Percentiles rank a stretch among this genome's conserved stretches.
Evolutionary conservation across 768 basidiomycete genomes (phyloP).

Genomic region (Lactarius sp.): DNA sequence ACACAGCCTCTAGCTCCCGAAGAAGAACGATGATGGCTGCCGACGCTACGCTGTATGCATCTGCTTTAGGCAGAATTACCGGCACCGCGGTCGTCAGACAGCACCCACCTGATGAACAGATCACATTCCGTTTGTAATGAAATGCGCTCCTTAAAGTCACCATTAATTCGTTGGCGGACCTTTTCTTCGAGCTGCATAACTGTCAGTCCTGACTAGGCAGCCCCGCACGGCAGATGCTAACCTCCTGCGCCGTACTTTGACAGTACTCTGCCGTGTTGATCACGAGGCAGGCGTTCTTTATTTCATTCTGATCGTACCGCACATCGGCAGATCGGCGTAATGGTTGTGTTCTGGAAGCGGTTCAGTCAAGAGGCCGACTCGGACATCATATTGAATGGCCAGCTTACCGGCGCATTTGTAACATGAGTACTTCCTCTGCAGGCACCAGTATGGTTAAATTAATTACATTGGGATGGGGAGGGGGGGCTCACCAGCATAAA

Average conservation of each 20-base stretch:
- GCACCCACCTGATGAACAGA: conserved; percentile 73
- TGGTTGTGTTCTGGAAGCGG: conserved; percentile 36
- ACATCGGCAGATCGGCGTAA: conserved; percentile 72
- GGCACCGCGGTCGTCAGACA: neutral
- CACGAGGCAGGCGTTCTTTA: conserved; percentile 80
- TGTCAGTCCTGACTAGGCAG: neutral
- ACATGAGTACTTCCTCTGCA: conserved; percentile 80
- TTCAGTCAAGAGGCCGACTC: neutral
- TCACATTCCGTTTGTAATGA: conserved; percentile 84
- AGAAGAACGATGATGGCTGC: conserved; percentile 74
- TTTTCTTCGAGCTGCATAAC: conserved; percentile 79
- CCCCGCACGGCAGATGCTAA: conserved; percentile 27
- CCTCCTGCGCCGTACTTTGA: conserved; percentile 85
- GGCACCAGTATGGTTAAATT: conserved; percentile 22
- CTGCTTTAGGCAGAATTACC: neutral
- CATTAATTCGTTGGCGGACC: conserved; percentile 74
- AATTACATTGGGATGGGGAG: neutral
- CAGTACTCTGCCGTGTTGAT: conserved; percentile 99
- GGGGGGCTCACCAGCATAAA: conserved; percentile 75
- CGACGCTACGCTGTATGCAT: conserved; percentile 64
- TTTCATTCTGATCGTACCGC: conserved; percentile 66
- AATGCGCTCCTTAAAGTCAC: conserved; percentile 71
- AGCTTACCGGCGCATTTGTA: conserved; percentile 65
- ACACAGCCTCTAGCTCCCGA: conserved; percentile 78
- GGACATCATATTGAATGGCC: neutral